phyloP scores from a whole-genome alignment of 305 asterid species.

The Fraxinus paxiana region DNA sequence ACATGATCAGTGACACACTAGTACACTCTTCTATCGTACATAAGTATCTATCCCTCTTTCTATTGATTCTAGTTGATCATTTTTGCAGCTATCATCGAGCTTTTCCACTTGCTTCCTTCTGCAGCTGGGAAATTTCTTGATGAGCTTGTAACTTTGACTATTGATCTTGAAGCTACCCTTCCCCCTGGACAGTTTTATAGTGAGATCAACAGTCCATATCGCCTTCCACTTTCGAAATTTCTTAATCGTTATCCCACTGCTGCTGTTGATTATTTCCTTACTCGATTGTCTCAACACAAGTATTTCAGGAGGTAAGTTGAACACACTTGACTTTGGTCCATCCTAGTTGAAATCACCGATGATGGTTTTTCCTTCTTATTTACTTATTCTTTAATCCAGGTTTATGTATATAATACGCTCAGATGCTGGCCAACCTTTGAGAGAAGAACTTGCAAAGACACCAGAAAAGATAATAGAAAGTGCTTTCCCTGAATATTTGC shows the following conservation, averaged over 20 bases:
- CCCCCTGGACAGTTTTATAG: constrained; percentile 95
- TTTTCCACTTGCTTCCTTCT: constrained; percentile 96
- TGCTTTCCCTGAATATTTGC: constrained; percentile 77
- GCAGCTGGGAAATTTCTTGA: constrained; percentile 99
- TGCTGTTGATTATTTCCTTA: constrained; percentile 94
- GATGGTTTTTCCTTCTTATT: constrained; percentile 16
- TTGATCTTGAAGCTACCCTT: constrained; percentile 93
- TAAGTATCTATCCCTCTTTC: constrained; percentile 13
- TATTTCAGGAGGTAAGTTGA: constrained; percentile 81
- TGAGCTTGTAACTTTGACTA: constrained; percentile 94
- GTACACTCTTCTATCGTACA: neutral
- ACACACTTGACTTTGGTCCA: neutral
- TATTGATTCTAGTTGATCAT: constrained; percentile 16
- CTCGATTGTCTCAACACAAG: constrained; percentile 75
- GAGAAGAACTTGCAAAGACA: constrained; percentile 98
- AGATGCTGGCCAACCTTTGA: constrained; percentile 97
- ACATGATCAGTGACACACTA: constrained; percentile 21
- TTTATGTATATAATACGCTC: constrained; percentile 93
- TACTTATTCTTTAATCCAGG: constrained; percentile 42
- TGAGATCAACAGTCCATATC: constrained; percentile 98
- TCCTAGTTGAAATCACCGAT: constrained; percentile 13
- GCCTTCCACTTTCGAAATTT: constrained; percentile 92
- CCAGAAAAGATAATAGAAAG: constrained; percentile 91
- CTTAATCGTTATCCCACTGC: constrained; percentile 90
- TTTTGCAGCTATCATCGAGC: constrained; percentile 94